Evolutionary conservation across 805 yeast species (phyloP).

Genomic region (Starmera amethionina): DNA sequence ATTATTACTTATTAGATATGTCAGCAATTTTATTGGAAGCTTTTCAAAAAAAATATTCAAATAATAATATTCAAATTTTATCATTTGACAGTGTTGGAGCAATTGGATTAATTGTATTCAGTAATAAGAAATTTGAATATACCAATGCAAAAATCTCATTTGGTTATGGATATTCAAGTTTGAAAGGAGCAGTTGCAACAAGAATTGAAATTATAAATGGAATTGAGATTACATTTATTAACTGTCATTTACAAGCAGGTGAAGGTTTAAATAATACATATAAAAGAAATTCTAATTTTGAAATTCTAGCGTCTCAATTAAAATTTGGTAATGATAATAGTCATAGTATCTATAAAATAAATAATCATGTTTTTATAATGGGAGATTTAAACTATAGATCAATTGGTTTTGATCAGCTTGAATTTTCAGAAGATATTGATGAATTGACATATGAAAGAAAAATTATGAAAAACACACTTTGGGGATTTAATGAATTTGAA

Average conservation of each 20-base stretch:
- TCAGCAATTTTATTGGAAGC: slow-evolving; percentile 25
- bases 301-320: slow-evolving; percentile 39
- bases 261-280: slow-evolving; percentile 47
- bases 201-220: slow-evolving; percentile 27
- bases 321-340: slow-evolving; percentile 43
- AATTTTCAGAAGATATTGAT: slow-evolving; percentile 21
- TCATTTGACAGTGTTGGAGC: slow-evolving; percentile 44
- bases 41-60: slow-evolving; percentile 25
- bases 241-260: slow-evolving; percentile 68
- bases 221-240: slow-evolving; percentile 44
- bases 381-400: slow-evolving; percentile 86
- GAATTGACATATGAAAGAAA: slow-evolving; percentile 23
- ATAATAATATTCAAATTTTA: slow-evolving; percentile 29
- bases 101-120: slow-evolving; percentile 41
- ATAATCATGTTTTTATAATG: slow-evolving; percentile 55
- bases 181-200: slow-evolving; percentile 69
- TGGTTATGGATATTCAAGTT: slow-evolving; percentile 51
- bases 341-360: slow-evolving; percentile 39
- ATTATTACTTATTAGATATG: slow-evolving; percentile 25
- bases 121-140: no score
- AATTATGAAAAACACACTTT: slow-evolving; percentile 33
- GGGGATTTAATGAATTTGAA: slow-evolving; percentile 58
- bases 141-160: slow-evolving; percentile 22
- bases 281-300: slow-evolving; percentile 44
- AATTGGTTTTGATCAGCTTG: neutral